Evolutionary conservation across 2,329 filamentous ascomycete genomes (phyloP), one percentile per base, ranked within the genome.

Genomic region (Aureobasidium sp.): DNA sequence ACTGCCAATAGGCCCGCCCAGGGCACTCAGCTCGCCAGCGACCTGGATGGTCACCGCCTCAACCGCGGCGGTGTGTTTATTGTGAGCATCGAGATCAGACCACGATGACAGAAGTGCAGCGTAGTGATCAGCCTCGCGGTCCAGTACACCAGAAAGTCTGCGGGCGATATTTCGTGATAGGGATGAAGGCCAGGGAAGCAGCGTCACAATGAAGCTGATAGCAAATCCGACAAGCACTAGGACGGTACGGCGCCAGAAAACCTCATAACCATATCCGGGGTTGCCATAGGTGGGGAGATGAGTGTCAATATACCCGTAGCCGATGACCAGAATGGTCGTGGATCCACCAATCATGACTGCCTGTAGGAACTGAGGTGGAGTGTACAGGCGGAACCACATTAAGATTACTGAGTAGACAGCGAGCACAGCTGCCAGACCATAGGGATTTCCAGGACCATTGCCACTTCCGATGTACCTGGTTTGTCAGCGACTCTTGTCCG

Each of bases 101-200:
- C 78, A 79, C 62, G 76, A 74, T 0, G 79, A 80, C 0, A 82
- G 65, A 0, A 81, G 66, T 0, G 82, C 71, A 0, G 80, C 79
- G 61, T 82, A 82, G 64, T 81, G 79, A 62, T 81, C 77, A 0
- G 76, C 77, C 0, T 82, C 63, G 0, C 74, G 73, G 11, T 76
- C 73, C 1, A 82, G 68, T 0, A 72, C 69, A 44, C 77, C 75
- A 0, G 80, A 78, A 0, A 82, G 74, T 0, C 77, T 75, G 42
- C 77, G 78, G 66, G 75, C 73, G 42, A 79, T 71, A 61, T 31
- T 66, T 61, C 1, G 73, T 68, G 1, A 63, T 4, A 49, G 51
- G 9, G 52, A 58, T 2, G 61, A 57, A 25, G 61, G 61, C 61
- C 61, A 63, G 5, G 61, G 61, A 45, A 62, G 29, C 11, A 63